phyloP scores from a whole-genome alignment of 1,284 basidiomycete species.

The Tetrapyrgos nigripes region DNA sequence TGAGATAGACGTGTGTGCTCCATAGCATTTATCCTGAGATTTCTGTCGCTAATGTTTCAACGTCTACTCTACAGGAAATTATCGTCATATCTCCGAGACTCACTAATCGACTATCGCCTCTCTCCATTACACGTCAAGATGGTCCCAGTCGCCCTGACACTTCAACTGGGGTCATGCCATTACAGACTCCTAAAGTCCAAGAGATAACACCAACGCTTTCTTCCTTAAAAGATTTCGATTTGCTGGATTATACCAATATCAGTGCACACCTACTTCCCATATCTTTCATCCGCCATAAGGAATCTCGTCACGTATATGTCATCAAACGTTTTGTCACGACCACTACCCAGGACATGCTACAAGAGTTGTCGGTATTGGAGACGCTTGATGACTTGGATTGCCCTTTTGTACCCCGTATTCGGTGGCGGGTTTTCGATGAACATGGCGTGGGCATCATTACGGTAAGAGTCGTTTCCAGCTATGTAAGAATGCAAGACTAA shows the following conservation, averaged over 20 bases:
- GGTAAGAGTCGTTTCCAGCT: slow-evolving; percentile 32
- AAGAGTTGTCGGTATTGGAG: slow-evolving; percentile 60
- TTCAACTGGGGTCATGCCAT: background rate
- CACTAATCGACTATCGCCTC: slow-evolving; percentile 6
- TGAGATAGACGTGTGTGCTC: slow-evolving; percentile 43
- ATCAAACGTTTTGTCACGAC: slow-evolving; percentile 50
- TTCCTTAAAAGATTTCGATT: slow-evolving; percentile 19
- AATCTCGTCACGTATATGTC: slow-evolving; percentile 49
- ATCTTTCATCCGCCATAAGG: slow-evolving; percentile 17
- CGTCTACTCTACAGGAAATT: slow-evolving; percentile 39
- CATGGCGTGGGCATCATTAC: slow-evolving; percentile 65
- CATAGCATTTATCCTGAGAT: background rate
- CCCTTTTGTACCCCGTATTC: slow-evolving; percentile 66
- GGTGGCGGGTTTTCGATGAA: slow-evolving; percentile 71
- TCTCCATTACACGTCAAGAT: slow-evolving; percentile 26
- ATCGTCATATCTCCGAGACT: slow-evolving; percentile 45
- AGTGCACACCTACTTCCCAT: background rate
- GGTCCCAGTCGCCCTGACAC: background rate
- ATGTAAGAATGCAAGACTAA: background rate
- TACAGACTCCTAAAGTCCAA: background rate
- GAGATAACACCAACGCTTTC: slow-evolving; percentile 1
- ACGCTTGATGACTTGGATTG: slow-evolving; percentile 54
- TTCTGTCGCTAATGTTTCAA: background rate
- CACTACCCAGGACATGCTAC: slow-evolving; percentile 45
- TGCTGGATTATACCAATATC: slow-evolving; percentile 7